A percentile compares a stretch with the other conserved stretches of the same genome.
Conservation (phyloP, 768 basidiomycete species). For the Xerocomellus dryophilus region DNA sequence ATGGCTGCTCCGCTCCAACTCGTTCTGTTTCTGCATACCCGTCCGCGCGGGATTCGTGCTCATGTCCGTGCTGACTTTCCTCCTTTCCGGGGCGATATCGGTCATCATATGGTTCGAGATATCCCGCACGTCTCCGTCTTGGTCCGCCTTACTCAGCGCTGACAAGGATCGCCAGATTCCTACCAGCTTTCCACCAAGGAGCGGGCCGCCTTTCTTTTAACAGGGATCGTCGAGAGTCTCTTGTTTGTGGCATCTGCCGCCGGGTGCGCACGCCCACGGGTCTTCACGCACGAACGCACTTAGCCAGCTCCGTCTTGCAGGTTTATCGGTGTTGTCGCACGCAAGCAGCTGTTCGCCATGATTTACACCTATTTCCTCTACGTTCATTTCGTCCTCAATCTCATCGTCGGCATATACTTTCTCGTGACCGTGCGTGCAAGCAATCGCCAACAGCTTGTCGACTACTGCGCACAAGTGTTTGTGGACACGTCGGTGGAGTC, state of each 20-base stretch:
- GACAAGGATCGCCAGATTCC: conserved; percentile 29
- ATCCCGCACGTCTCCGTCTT: conserved; percentile 41
- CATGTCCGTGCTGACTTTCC: conserved; percentile 50
- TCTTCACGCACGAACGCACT: background rate
- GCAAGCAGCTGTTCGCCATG: conserved; percentile 58
- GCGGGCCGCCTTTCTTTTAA: conserved; percentile 43
- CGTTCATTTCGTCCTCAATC: conserved; percentile 54
- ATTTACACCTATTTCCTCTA: conserved; percentile 56
- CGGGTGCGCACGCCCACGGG: conserved; percentile 41
- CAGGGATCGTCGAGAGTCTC: conserved; percentile 51
- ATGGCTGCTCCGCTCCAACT: conserved; percentile 47
- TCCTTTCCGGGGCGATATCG: conserved; percentile 53
- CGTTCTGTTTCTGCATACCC: conserved; percentile 62
- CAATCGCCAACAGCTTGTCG: conserved; percentile 39
- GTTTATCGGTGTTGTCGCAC: conserved; percentile 59
- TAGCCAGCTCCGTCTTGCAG: conserved; percentile 31
- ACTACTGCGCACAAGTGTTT: conserved; percentile 47
- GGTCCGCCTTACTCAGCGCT: background rate
- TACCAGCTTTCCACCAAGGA: conserved; percentile 31
- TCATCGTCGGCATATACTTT: conserved; percentile 51
- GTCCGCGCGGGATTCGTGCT: conserved; percentile 59
- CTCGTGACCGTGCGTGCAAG: conserved; percentile 48
- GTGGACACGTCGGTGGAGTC: conserved; percentile 38
- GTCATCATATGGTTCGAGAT: conserved; percentile 62
- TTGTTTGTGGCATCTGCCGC: conserved; percentile 52